Evolutionary conservation across 2,329 filamentous ascomycete species (phyloP), one percentile per base, ranked within the genome.

Genomic region (Geosmithia putterillii): DNA sequence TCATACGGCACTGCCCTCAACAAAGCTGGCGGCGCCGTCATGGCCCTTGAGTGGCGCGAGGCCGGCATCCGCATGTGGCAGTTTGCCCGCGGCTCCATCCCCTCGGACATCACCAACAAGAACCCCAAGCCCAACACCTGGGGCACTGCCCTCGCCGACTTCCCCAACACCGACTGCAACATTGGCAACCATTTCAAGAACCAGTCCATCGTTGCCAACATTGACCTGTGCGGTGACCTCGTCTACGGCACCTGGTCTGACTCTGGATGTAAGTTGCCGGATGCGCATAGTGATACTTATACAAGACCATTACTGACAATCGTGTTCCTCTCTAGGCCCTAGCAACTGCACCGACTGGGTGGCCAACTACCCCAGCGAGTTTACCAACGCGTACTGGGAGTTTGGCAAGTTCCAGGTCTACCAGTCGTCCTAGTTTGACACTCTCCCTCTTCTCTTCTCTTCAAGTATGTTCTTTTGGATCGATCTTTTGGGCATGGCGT

Each of bases 171-270:
- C 0, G 57, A 72, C 39, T 83, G 79, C 59, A 62, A 78, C 46
- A 74, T 83, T 41, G 56, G 58, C 6, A 63, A 60, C 4, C 76
- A 81, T 52, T 83, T 83, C 56, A 65, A 59, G 43, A 83, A 83
- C 52, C 71, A 80, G 55, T 79, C 74, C 49, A 82, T 83, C 50
- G 69, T 83, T 48, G 70, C 70, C 37, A 81, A 83, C 51, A 81
- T 83, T 48, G 74, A 79, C 54, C 59, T 83, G 7, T 83, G 79
- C 49, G 80, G 79, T 1, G 57, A 71, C 36, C 64, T 74, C 49
- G 72, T 71, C 3, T 69, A 70, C 39, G 61, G 59, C 3, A 58
- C 62, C 28, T 76, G 69, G 51, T 58, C 60, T 2, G 50, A 57
- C 12, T 73, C 72, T 18, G 68, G 65, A 43, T 71, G 67, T 63